These are phyloP conservation scores for Scleroderma bovista DNA, from an alignment of 768 basidiomycete genomes.

Conservation along the genomic window DNA sequence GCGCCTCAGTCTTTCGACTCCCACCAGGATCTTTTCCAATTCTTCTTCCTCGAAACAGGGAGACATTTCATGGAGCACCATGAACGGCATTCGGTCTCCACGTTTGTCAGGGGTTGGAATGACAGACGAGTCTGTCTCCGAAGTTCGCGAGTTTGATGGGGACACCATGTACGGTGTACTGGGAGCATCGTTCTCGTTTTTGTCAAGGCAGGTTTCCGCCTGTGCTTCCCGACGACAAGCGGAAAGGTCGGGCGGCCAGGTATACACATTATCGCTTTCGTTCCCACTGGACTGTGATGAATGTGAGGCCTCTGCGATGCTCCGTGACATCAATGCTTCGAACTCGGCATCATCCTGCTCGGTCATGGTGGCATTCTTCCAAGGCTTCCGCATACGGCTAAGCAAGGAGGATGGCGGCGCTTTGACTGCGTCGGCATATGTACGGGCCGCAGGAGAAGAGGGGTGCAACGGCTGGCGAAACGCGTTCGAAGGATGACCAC, in stretches of 20 bases:
- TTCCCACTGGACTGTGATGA: neutral
- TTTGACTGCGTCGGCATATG: constrained; percentile 2
- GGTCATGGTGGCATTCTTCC: constrained; percentile 26
- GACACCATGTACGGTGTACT: constrained; percentile 11
- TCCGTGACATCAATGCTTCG: neutral
- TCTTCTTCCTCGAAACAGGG: neutral
- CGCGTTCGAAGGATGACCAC: neutral
- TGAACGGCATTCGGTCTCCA: neutral
- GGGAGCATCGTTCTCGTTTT: constrained; percentile 5
- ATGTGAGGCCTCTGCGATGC: neutral
- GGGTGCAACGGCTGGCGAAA: neutral
- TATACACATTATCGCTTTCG: constrained; percentile 7
- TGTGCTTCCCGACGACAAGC: neutral
- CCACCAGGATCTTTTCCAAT: constrained; percentile 2
- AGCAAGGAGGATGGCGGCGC: neutral
- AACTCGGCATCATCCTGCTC: constrained; percentile 23
- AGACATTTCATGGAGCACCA: neutral
- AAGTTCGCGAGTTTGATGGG: constrained; percentile 1
- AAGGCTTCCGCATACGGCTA: constrained; percentile 12
- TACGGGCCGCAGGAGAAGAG: neutral
- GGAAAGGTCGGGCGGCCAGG: constrained; percentile 20
- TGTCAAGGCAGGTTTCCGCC: neutral
- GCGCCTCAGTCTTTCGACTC: constrained; percentile 4
- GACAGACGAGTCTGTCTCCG: constrained; percentile 6
- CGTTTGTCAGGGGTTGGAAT: constrained; percentile 1